Conservation (phyloP, 2,329 filamentous ascomycete genomes). For the Aspergillus aculeatinus region DNA sequence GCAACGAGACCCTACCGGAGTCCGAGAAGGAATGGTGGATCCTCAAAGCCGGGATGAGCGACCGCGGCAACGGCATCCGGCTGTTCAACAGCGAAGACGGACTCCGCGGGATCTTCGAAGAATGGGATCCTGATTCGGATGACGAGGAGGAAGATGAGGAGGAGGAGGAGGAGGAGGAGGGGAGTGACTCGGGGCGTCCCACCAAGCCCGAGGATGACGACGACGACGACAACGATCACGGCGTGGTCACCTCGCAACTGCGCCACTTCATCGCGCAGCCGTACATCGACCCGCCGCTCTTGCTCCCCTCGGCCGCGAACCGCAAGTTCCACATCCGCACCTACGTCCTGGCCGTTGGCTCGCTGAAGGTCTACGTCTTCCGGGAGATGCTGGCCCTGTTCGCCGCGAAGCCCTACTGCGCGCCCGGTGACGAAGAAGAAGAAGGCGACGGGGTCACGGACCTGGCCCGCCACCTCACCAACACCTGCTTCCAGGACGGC, state of each 20-base stretch:
- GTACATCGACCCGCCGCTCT: constrained; percentile 85
- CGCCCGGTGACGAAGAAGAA: constrained; percentile 52
- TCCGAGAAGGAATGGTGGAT: constrained; percentile 86
- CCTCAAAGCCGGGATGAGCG: constrained; percentile 95
- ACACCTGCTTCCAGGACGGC: constrained; percentile 82
- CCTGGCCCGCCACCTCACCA: constrained; percentile 81
- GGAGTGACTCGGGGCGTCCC: constrained; percentile 32
- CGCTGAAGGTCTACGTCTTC: constrained; percentile 82
- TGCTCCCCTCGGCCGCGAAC: constrained; percentile 61
- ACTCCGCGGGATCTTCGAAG: constrained; percentile 83
- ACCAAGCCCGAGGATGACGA: constrained; percentile 40
- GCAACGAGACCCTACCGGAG: constrained; percentile 67
- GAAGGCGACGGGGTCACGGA: constrained; percentile 45
- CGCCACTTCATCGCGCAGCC: constrained; percentile 95
- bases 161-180: constrained; percentile 38
- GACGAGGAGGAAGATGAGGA: constrained; percentile 42
- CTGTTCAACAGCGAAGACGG: constrained; percentile 84
- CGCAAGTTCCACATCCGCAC: constrained; percentile 94
- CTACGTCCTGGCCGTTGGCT: constrained; percentile 80
- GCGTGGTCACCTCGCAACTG: constrained; percentile 82
- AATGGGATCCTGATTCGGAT: constrained; percentile 74
- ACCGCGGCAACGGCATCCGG: constrained; percentile 87
- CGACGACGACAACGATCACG: constrained; percentile 35
- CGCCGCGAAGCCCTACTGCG: constrained; percentile 68
- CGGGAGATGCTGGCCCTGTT: constrained; percentile 90